Percentiles rank a stretch among this genome's conserved stretches.
These are phyloP conservation scores for Blastocystis sp. DNA, from an alignment of 352 stramenopile genomes.

Conservation along the genomic window DNA sequence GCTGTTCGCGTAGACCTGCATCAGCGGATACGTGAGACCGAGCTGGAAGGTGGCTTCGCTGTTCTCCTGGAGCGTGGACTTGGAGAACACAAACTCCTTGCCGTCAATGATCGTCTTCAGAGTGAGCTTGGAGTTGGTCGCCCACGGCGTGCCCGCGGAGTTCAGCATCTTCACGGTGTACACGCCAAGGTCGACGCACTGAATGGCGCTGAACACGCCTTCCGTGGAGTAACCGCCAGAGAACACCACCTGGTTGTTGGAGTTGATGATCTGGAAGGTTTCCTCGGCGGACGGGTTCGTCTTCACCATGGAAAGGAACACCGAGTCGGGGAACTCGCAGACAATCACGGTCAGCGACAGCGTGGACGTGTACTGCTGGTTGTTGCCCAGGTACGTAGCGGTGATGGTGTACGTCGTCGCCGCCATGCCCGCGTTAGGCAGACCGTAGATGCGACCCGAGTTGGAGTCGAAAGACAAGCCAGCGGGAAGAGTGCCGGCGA, in stretches of 20 bases:
- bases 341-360: not conserved
- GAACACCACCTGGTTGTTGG: not conserved
- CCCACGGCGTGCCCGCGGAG: not conserved
- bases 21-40: not conserved
- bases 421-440: not conserved
- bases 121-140: not conserved
- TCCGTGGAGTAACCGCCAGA: not conserved
- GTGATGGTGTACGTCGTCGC: constrained; percentile 7
- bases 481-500: not conserved
- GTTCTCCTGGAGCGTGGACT: not conserved
- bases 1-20: not conserved
- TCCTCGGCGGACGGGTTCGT: not conserved
- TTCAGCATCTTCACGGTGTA: not conserved
- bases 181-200: not conserved
- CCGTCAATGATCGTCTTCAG: not conserved
- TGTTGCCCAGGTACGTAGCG: not conserved
- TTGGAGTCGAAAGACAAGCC: not conserved
- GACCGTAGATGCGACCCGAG: not conserved
- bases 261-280: not conserved
- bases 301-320: not conserved
- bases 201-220: not conserved
- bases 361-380: not conserved
- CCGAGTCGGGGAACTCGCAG: not conserved
- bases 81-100: not conserved
- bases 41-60: not conserved